phyloP scores from a whole-genome alignment of 768 basidiomycete genomes.

The Gloeophyllum trabeum region DNA sequence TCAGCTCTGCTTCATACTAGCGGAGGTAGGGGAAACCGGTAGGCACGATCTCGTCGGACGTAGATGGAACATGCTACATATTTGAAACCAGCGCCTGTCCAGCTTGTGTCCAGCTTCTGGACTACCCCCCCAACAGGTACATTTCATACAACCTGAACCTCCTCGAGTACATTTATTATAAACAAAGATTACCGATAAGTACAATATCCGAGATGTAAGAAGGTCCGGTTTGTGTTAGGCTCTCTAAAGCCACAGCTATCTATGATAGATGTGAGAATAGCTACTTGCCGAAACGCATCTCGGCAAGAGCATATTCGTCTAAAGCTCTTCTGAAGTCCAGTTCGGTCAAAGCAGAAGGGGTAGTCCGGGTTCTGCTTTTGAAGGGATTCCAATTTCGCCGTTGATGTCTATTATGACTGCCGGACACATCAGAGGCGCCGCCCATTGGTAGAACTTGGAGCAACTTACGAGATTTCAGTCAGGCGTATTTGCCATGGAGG shows the following conservation, averaged over 20 bases:
- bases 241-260: not conserved
- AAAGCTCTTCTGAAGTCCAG: conserved; percentile 54
- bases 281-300: conserved; percentile 74
- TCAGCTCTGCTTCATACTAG: too few relatives aligned
- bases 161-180: not conserved
- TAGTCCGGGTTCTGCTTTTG: conserved; percentile 3
- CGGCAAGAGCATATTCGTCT: conserved; percentile 61
- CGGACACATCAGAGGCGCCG: too few relatives aligned
- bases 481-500: conserved; percentile 83
- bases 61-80: too few relatives aligned
- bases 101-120: not conserved
- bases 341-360: conserved; percentile 24
- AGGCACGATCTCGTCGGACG: too few relatives aligned
- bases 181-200: not conserved
- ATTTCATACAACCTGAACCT: not conserved
- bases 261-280: conserved; percentile 6
- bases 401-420: too few relatives aligned
- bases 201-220: not conserved
- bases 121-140: not conserved
- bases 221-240: not conserved
- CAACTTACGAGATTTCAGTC: conserved; percentile 67
- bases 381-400: not conserved
- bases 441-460: not conserved
- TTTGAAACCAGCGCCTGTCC: too few relatives aligned
- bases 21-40: too few relatives aligned